These are phyloP conservation scores for Cercophora newfieldiana DNA, from an alignment of 495 filamentous ascomycete species.

Conservation along the genomic window DNA sequence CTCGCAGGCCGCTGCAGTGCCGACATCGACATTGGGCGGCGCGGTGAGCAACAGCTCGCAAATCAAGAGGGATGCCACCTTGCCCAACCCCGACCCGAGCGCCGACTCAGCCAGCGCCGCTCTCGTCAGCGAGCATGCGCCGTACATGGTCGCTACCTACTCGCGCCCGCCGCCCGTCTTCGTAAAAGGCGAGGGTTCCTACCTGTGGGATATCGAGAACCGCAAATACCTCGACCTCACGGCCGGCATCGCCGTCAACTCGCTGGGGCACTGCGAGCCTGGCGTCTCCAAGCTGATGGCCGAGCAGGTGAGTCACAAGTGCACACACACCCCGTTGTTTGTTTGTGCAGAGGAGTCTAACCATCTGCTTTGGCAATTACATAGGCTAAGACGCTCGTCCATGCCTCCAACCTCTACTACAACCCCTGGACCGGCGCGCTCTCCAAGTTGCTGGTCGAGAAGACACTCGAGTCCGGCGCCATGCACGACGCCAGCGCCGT, in stretches of 20 bases:
- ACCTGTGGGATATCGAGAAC: constrained; percentile 88
- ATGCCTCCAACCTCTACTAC: constrained; percentile 93
- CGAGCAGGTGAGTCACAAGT: constrained; percentile 61
- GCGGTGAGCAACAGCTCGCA: constrained; percentile 14
- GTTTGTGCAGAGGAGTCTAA: constrained; percentile 6
- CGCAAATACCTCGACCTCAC: constrained; percentile 90
- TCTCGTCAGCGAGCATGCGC: constrained; percentile 68
- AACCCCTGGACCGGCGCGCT: constrained; percentile 91
- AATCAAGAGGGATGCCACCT: constrained; percentile 58
- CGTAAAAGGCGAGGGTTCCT: constrained; percentile 78
- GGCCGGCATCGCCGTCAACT: constrained; percentile 92
- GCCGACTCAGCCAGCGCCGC: constrained; percentile 73
- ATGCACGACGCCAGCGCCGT: constrained; percentile 80
- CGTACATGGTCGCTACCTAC: constrained; percentile 94
- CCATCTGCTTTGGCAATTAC: neutral
- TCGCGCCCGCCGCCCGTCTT: constrained; percentile 89
- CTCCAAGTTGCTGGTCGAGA: constrained; percentile 78
- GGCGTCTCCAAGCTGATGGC: constrained; percentile 64
- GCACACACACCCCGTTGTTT: neutral
- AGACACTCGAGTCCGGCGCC: constrained; percentile 69
- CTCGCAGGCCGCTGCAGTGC: constrained; percentile 29
- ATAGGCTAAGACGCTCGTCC: constrained; percentile 74
- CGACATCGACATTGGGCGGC: constrained; percentile 27
- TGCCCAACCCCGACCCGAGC: constrained; percentile 77
- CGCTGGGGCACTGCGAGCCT: constrained; percentile 82